phyloP scores from a whole-genome alignment of 2,329 filamentous ascomycete species.

The Phoma sp. region DNA sequence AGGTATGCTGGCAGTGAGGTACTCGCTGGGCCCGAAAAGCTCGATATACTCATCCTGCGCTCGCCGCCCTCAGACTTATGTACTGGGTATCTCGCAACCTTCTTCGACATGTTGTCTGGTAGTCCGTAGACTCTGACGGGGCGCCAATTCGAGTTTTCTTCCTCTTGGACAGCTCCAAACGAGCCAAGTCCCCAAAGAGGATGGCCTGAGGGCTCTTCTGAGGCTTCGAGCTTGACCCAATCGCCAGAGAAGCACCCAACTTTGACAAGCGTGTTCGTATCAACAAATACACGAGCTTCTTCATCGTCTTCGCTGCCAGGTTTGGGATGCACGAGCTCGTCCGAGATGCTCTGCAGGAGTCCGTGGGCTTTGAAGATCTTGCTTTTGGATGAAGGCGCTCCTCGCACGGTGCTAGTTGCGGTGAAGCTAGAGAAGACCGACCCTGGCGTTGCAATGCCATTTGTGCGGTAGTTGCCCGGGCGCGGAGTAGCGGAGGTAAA shows the following conservation, averaged over 20 bases:
- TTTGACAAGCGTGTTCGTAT: conserved; percentile 82
- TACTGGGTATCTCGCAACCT: conserved; percentile 61
- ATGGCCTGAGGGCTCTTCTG: conserved; percentile 73
- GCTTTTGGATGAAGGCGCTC: conserved; percentile 69
- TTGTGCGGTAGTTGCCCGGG: conserved; percentile 71
- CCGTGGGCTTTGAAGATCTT: conserved; percentile 86
- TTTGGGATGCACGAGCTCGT: conserved; percentile 83
- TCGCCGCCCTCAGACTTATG: conserved; percentile 48
- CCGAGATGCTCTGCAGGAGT: conserved; percentile 72
- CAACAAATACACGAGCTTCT: conserved; percentile 85
- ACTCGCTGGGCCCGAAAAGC: conserved; percentile 50
- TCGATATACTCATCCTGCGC: conserved; percentile 54
- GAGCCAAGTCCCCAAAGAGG: conserved; percentile 73
- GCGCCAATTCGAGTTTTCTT: conserved; percentile 74
- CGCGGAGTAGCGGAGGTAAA: conserved; percentile 82
- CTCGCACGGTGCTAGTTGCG: conserved; percentile 78
- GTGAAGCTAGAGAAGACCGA: conserved; percentile 92
- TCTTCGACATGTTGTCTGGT: conserved; percentile 71
- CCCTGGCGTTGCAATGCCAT: conserved; percentile 80
- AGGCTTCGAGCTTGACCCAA: conserved; percentile 85
- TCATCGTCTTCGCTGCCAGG: conserved; percentile 86
- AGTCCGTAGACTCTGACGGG: conserved; percentile 89
- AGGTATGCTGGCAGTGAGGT: conserved; percentile 64
- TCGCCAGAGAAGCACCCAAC: conserved; percentile 97
- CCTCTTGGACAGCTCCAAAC: conserved; percentile 68